Conservation (phyloP, 768 basidiomycete species). For the Russula earlei region DNA sequence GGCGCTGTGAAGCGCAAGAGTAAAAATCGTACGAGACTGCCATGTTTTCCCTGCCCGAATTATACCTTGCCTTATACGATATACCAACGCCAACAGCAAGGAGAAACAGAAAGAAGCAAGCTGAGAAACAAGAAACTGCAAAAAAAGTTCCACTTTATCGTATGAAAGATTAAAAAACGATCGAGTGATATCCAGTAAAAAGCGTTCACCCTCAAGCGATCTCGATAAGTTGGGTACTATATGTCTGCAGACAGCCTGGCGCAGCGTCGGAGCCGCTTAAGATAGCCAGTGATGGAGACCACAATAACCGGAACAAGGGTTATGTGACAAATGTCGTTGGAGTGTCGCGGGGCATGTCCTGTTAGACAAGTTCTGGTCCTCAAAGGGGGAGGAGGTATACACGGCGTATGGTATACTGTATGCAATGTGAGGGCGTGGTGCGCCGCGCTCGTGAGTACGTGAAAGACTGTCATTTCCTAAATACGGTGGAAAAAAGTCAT, state of each 20-base stretch:
- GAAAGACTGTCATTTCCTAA: not conserved
- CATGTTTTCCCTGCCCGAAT: not conserved
- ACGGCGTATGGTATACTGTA: slow-evolving; percentile 11
- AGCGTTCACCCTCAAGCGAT: not conserved
- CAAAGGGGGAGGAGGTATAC: slow-evolving; percentile 7
- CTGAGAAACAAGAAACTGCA: not conserved
- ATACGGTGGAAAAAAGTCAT: not conserved
- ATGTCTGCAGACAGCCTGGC: not conserved
- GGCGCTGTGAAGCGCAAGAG: too few species aligned
- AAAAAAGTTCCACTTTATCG: slow-evolving; percentile 1
- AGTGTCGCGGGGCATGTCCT: not conserved
- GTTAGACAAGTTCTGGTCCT: not conserved
- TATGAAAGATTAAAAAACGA: slow-evolving; percentile 14
- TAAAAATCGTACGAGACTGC: not conserved
- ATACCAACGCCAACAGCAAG: not conserved
- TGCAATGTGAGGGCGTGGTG: not conserved
- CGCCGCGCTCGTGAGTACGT: slow-evolving; percentile 13
- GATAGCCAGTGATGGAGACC: not conserved
- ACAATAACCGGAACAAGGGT: not conserved
- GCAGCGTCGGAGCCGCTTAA: not conserved
- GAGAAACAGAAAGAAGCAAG: not conserved
- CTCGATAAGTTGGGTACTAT: not conserved
- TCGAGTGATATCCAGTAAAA: slow-evolving; percentile 1
- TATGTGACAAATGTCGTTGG: not conserved
- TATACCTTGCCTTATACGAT: not conserved